These are phyloP conservation scores for Plenodomus tracheiphilus DNA, from an alignment of 2,329 filamentous ascomycete species.

Conservation along the genomic window DNA sequence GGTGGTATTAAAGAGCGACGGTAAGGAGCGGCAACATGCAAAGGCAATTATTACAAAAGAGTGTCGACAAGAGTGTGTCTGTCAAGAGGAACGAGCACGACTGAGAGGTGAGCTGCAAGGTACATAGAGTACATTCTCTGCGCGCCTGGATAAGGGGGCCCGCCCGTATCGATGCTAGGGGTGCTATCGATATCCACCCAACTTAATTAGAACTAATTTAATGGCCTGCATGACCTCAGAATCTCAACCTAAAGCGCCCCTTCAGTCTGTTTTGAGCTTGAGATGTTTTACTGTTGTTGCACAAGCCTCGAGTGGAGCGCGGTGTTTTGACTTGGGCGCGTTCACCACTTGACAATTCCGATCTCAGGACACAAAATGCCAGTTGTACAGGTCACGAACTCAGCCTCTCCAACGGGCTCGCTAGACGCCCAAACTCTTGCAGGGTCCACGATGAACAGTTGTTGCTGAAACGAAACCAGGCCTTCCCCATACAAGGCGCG, in stretches of 20 bases:
- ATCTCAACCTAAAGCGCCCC: conserved; percentile 21
- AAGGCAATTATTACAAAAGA: conserved; percentile 26
- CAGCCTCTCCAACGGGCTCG: conserved; percentile 16
- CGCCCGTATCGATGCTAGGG: conserved; percentile 31
- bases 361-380: conserved; percentile 14
- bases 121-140: conserved; percentile 35
- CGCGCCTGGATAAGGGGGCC: conserved; percentile 25
- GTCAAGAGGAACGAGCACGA: conserved; percentile 22
- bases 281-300: conserved; percentile 26
- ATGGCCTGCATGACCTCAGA: conserved; percentile 39
- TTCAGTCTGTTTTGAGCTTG: conserved; percentile 28
- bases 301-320: conserved; percentile 13
- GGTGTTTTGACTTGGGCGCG: not conserved
- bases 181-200: conserved; percentile 40
- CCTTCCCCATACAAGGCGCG: conserved; percentile 25
- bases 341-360: conserved; percentile 5
- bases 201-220: conserved; percentile 41
- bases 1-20: conserved; percentile 21
- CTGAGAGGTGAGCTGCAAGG: conserved; percentile 24
- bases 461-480: conserved; percentile 27
- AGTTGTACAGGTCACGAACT: conserved; percentile 11
- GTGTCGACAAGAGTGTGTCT: conserved; percentile 19
- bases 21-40: conserved; percentile 33
- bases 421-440: conserved; percentile 15
- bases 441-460: conserved; percentile 24